These are phyloP conservation scores for Ophiostoma populinum DNA, from an alignment of 2,329 filamentous ascomycete genomes.

Conservation along the genomic window DNA sequence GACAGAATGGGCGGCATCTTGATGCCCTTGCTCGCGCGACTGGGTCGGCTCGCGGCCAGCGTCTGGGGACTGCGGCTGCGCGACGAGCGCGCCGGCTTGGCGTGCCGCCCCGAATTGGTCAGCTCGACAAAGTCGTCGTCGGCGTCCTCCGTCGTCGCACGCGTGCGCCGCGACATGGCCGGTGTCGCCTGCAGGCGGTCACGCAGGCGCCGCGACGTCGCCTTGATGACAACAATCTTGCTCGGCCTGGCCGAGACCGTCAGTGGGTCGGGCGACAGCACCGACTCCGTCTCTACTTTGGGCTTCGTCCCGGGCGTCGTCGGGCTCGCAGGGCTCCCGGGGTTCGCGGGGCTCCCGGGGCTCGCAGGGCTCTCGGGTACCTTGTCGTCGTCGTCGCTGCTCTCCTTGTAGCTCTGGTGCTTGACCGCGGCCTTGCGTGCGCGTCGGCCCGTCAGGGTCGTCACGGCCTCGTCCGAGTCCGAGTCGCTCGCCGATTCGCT, in stretches of 20 bases:
- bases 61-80: constrained; percentile 41
- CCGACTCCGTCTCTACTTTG: constrained; percentile 17
- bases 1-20: constrained; percentile 28
- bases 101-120: constrained; percentile 43
- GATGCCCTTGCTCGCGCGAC: constrained; percentile 32
- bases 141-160: constrained; percentile 35
- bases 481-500: constrained; percentile 23
- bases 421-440: constrained; percentile 27
- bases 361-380: constrained; percentile 16
- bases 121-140: constrained; percentile 40
- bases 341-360: constrained; percentile 13
- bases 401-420: constrained; percentile 29
- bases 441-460: constrained; percentile 23
- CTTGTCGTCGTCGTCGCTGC: constrained; percentile 21
- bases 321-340: constrained; percentile 18
- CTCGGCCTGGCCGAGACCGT: constrained; percentile 9
- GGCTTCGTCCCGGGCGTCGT: constrained; percentile 22
- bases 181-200: constrained; percentile 6
- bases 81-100: constrained; percentile 27
- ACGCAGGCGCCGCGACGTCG: constrained; percentile 8
- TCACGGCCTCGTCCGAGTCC: constrained; percentile 20
- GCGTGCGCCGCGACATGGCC: constrained; percentile 28
- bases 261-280: too few species aligned
- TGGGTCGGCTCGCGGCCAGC: constrained; percentile 20
- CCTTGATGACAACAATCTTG: constrained; percentile 16